These are phyloP conservation scores for Clohesyomyces aquaticus DNA, from an alignment of 495 filamentous ascomycete species.

Conservation along the genomic window DNA sequence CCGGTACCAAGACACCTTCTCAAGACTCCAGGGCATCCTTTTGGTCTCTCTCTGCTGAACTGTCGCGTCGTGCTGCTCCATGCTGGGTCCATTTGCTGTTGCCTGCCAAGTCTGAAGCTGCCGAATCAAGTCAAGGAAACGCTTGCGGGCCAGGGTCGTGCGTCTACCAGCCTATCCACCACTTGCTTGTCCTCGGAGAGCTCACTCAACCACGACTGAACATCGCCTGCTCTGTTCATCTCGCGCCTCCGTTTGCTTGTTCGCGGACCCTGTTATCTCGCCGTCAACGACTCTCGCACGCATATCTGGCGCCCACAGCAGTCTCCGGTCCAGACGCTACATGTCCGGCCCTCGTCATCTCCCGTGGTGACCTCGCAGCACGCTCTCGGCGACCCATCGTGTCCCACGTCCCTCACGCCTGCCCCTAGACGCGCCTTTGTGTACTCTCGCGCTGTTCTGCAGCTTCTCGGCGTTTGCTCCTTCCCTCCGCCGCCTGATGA, in stretches of 20 bases:
- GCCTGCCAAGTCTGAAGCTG: slow-evolving; percentile 18
- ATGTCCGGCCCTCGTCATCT: background rate
- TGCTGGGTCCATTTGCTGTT: background rate
- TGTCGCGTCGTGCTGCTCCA: slow-evolving; percentile 8
- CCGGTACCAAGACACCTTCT: no score
- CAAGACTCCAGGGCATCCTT: background rate
- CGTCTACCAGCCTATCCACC: slow-evolving; percentile 21
- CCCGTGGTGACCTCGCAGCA: slow-evolving; percentile 18
- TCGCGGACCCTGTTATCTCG: background rate
- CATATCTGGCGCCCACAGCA: background rate
- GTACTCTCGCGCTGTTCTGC: background rate
- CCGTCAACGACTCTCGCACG: slow-evolving; percentile 1
- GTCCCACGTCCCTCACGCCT: slow-evolving; percentile 9
- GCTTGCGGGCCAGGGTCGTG: slow-evolving; percentile 21
- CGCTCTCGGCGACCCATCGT: slow-evolving; percentile 14
- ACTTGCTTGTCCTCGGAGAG: slow-evolving; percentile 6
- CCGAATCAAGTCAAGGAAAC: slow-evolving; percentile 29
- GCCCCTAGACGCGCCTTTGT: background rate
- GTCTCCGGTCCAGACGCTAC: background rate
- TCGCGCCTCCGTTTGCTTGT: slow-evolving; percentile 2
- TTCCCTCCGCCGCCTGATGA: slow-evolving; percentile 15
- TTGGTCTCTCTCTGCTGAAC: no score
- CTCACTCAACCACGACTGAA: background rate
- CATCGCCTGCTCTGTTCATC: background rate
- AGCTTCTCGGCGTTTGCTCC: slow-evolving; percentile 16